phyloP scores from a whole-genome alignment of 2,329 filamentous ascomycete species.

The Fulvia fulva region DNA sequence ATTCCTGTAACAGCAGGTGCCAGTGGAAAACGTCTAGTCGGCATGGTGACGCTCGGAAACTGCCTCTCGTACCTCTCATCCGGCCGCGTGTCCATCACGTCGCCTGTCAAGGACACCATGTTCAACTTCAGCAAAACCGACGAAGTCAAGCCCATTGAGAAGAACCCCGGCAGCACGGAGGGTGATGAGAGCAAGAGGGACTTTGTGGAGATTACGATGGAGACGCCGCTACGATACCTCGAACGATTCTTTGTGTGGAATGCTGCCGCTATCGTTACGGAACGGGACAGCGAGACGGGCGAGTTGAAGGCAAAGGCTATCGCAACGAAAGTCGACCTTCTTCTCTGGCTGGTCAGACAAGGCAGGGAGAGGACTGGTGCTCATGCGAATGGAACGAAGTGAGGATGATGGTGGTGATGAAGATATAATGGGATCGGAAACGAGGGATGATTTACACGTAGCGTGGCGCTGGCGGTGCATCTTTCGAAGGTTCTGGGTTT shows the following conservation, averaged over 20 bases:
- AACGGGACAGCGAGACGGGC: slow-evolving; percentile 54
- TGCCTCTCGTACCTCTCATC: slow-evolving; percentile 84
- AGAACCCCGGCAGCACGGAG: slow-evolving; percentile 51
- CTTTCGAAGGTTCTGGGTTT: slow-evolving; percentile 2
- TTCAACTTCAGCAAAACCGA: slow-evolving; percentile 87
- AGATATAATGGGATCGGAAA: neutral
- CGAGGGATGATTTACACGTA: slow-evolving; percentile 2
- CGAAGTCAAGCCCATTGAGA: slow-evolving; percentile 86
- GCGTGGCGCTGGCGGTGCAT: slow-evolving; percentile 4
- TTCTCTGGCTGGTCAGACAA: slow-evolving; percentile 84
- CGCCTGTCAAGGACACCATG: slow-evolving; percentile 83
- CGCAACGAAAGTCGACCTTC: slow-evolving; percentile 91
- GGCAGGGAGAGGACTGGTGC: slow-evolving; percentile 26
- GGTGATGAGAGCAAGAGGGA: slow-evolving; percentile 50
- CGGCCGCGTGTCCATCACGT: slow-evolving; percentile 70
- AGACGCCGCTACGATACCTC: slow-evolving; percentile 77
- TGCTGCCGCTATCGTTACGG: slow-evolving; percentile 89
- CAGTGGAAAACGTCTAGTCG: slow-evolving; percentile 67
- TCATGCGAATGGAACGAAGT: neutral
- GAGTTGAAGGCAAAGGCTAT: slow-evolving; percentile 74
- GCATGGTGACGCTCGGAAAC: slow-evolving; percentile 91
- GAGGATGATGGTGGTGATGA: neutral
- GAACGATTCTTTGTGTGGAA: slow-evolving; percentile 98
- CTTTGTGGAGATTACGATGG: slow-evolving; percentile 91
- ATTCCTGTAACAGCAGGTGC: slow-evolving; percentile 77